phyloP scores from a whole-genome alignment of 305 asterid genomes.

The Fraxinus latifolia region DNA sequence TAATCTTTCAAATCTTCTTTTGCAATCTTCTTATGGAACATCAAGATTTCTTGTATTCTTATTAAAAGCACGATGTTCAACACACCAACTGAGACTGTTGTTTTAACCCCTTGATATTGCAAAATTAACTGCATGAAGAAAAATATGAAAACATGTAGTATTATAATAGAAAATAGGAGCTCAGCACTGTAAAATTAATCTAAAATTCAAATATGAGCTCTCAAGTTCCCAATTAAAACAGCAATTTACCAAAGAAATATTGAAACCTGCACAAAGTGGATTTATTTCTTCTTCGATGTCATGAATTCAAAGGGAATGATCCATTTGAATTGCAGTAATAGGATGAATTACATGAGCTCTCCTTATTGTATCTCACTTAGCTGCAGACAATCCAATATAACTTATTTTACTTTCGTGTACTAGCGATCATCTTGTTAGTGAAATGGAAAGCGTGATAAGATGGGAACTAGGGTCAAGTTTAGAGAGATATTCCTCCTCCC shows the following conservation, averaged over 20 bases:
- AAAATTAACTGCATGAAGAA: not conserved
- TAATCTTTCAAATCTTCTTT: constrained; percentile 34
- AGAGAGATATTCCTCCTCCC: too few species aligned
- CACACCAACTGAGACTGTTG: not conserved
- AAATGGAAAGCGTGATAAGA: not conserved
- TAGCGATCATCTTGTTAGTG: not conserved
- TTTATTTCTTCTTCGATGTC: constrained; percentile 53
- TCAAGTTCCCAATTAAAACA: not conserved
- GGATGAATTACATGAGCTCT: constrained; percentile 73
- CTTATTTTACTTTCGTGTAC: constrained; percentile 65
- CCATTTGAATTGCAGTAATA: constrained; percentile 56
- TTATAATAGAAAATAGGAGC: not conserved
- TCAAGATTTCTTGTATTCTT: not conserved
- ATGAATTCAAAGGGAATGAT: constrained; percentile 61
- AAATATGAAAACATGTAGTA: not conserved
- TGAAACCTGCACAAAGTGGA: constrained; percentile 53
- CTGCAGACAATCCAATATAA: constrained; percentile 65
- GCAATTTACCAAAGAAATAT: not conserved
- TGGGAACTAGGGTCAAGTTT: too few species aligned
- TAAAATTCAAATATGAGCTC: not conserved
- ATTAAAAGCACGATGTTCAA: not conserved
- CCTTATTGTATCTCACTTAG: constrained; percentile 53
- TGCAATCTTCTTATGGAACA: not conserved
- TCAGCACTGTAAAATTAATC: not conserved
- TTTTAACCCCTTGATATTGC: not conserved